Conservation (phyloP, 305 asterid species). For the Fraxinus platypoda region DNA sequence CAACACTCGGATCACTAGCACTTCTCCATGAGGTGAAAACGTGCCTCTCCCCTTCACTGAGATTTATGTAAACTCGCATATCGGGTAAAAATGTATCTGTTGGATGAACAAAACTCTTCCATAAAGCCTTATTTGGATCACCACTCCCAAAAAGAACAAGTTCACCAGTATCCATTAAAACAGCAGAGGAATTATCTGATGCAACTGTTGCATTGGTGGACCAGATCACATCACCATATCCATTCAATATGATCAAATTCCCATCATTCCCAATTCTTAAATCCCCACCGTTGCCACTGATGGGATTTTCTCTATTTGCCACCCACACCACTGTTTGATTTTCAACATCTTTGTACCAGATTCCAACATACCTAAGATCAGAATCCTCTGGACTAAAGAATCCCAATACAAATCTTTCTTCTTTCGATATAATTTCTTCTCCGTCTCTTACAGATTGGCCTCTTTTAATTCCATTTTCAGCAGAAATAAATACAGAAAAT, state of each 20-base stretch:
- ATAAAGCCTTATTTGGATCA: conserved; percentile 6
- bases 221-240: conserved; percentile 37
- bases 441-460: conserved; percentile 48
- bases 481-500: conserved; percentile 28
- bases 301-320: conserved; percentile 61
- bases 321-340: conserved; percentile 62
- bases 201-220: conserved; percentile 32
- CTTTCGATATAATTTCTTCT: conserved; percentile 43
- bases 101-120: conserved; percentile 60
- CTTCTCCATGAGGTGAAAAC: conserved; percentile 59
- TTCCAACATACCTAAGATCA: conserved; percentile 54
- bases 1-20: conserved; percentile 57
- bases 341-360: conserved; percentile 48
- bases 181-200: conserved; percentile 35
- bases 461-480: conserved; percentile 29
- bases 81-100: conserved; percentile 64
- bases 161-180: conserved; percentile 51
- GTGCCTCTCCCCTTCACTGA: conserved; percentile 26
- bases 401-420: conserved; percentile 54
- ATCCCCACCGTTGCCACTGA: conserved; percentile 42
- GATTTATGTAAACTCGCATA: conserved; percentile 40
- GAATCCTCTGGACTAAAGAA: conserved; percentile 65
- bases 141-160: conserved; percentile 27
- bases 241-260: conserved; percentile 42
- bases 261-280: conserved; percentile 37